Percentiles rank a stretch among this genome's conserved stretches.
Conservation (phyloP, 768 basidiomycete genomes). For the Cystofilobasidium macerans region DNA sequence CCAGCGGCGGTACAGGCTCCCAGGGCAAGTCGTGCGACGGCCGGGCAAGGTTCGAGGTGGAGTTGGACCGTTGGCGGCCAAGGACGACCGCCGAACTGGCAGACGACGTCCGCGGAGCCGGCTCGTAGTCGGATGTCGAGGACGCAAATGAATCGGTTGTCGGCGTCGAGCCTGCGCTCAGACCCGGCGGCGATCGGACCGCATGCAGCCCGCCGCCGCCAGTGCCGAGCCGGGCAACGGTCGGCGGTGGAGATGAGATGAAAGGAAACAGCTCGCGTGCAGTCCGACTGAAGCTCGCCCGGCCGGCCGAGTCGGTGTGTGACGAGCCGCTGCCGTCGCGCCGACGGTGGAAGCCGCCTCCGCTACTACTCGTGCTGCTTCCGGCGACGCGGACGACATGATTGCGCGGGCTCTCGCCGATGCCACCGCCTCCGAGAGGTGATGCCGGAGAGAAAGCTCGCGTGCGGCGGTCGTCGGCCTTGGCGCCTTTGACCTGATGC, state of each 20-base stretch:
- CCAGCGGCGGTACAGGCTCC: not conserved
- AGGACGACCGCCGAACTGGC: not conserved
- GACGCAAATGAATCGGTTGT: not conserved
- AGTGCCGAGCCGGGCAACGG: not conserved
- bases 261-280: not conserved
- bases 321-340: conserved; percentile 1
- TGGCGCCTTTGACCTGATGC: not conserved
- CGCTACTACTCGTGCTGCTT: no score
- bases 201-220: no score
- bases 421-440: not conserved
- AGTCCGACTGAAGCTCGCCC: not conserved
- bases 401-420: not conserved
- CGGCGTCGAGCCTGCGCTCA: not conserved
- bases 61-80: not conserved
- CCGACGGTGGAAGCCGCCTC: no score
- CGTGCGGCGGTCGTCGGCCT: not conserved
- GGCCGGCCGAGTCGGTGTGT: not conserved
- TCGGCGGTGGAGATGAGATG: not conserved
- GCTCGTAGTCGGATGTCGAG: not conserved
- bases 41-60: not conserved
- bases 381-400: not conserved
- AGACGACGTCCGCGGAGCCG: no score
- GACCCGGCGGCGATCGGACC: no score
- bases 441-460: not conserved
- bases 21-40: not conserved